Conservation (phyloP, 257 asterid genomes). For the Petrea volubilis region DNA sequence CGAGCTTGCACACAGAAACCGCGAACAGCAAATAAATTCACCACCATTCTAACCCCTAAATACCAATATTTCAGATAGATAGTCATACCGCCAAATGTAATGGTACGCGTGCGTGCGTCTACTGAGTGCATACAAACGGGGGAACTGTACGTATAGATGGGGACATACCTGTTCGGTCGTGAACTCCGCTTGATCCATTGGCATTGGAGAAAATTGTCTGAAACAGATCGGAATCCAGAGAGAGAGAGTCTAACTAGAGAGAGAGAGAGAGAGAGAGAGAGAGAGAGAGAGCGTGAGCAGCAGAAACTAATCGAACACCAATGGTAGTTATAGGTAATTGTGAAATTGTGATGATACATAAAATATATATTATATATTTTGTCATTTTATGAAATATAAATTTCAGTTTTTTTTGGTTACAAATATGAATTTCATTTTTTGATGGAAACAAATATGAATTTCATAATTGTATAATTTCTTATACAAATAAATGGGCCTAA, state of each 20-base stretch:
- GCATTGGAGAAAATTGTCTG: slow-evolving; percentile 24
- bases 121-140: neutral
- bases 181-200: slow-evolving; percentile 54
- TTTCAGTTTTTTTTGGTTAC: no score
- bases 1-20: neutral
- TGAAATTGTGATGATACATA: no score
- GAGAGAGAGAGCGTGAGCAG: slow-evolving; percentile 26
- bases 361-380: neutral
- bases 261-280: slow-evolving; percentile 6
- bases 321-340: slow-evolving; percentile 22
- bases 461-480: no score
- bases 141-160: neutral
- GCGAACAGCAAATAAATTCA: neutral
- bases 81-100: slow-evolving; percentile 2
- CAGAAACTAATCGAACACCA: slow-evolving; percentile 18
- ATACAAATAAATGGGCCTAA: slow-evolving; percentile 5
- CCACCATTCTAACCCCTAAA: slow-evolving; percentile 1
- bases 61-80: neutral
- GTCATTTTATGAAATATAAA: neutral
- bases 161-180: slow-evolving; percentile 56
- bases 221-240: slow-evolving; percentile 38
- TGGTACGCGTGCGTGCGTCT: neutral
- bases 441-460: no score
- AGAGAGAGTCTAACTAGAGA: slow-evolving; percentile 9
- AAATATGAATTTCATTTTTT: no score